Conservation (phyloP, 192 early-diverging fungal genomes). For the Chytriomyces sp. region DNA sequence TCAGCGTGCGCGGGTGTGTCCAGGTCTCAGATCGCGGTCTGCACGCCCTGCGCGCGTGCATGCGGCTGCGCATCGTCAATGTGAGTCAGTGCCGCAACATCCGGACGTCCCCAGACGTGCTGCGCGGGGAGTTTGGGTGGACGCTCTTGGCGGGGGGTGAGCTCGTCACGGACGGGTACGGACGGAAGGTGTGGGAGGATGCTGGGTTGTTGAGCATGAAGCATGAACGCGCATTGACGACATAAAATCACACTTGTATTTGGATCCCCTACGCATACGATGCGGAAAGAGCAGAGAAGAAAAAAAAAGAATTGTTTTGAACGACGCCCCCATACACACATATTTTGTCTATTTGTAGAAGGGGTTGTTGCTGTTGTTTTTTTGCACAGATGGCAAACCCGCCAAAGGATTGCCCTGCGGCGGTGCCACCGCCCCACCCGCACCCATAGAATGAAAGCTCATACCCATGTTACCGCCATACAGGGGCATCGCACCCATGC, state of each 20-base stretch:
- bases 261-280: not conserved
- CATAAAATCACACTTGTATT: not conserved
- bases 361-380: constrained; percentile 22
- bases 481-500: not conserved
- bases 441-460: not conserved
- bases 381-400: constrained; percentile 7
- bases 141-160: constrained; percentile 27
- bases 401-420: not conserved
- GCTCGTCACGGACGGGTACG: constrained; percentile 11
- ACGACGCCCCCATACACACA: not conserved
- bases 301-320: not conserved
- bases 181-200: not conserved
- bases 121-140: constrained; percentile 27
- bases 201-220: not conserved
- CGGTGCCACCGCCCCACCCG: not conserved
- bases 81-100: constrained; percentile 42
- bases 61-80: constrained; percentile 33
- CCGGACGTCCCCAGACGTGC: not conserved
- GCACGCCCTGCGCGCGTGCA: constrained; percentile 26
- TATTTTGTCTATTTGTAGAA: not conserved
- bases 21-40: constrained; percentile 47
- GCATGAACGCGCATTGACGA: not conserved
- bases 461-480: constrained; percentile 3
- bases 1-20: constrained; percentile 61
- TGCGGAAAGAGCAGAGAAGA: not conserved